These are phyloP conservation scores for Pythium monospermum DNA, from an alignment of 352 stramenopile species.

Conservation along the genomic window DNA sequence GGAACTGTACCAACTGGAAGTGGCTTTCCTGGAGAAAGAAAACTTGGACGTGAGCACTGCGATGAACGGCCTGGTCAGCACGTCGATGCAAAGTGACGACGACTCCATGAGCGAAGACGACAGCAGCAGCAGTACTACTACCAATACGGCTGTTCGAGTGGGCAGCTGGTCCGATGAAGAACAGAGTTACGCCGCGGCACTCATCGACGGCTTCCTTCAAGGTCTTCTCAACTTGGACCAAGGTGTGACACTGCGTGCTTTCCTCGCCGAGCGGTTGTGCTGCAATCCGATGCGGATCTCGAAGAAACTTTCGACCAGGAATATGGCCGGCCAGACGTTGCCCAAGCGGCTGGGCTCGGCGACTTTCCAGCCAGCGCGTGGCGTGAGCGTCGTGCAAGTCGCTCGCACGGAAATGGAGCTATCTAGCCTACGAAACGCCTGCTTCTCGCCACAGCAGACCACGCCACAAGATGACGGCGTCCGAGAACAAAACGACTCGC, in stretches of 20 bases:
- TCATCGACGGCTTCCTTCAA: constrained; percentile 86
- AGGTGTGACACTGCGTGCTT: constrained; percentile 82
- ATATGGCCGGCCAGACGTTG: constrained; percentile 17
- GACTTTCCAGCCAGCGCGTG: constrained; percentile 15
- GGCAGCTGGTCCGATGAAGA: constrained; percentile 34
- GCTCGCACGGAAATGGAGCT: constrained; percentile 9
- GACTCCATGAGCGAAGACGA: constrained; percentile 2
- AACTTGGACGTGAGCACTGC: constrained; percentile 6
- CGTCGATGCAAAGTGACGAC: constrained; percentile 4
- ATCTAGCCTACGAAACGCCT: constrained; percentile 6
- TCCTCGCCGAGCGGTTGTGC: constrained; percentile 85
- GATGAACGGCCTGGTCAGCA: background rate
- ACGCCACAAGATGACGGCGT: background rate
- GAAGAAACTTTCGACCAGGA: constrained; percentile 84
- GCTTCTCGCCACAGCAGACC: constrained; percentile 8
- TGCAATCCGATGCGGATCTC: constrained; percentile 94
- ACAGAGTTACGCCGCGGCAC: constrained; percentile 68
- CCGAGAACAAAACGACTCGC: background rate
- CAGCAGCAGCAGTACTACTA: too few species aligned
- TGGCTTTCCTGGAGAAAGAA: constrained; percentile 19
- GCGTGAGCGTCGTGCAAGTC: constrained; percentile 1
- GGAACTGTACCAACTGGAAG: constrained; percentile 13
- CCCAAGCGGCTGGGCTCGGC: constrained; percentile 25
- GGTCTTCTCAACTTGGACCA: constrained; percentile 78
- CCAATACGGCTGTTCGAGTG: constrained; percentile 12